A percentile compares a stretch with the other conserved stretches of the same genome.
These are phyloP conservation scores for Alisma plantagoaquatica DNA, from an alignment of 106 monocot species.

Conservation along the genomic window DNA sequence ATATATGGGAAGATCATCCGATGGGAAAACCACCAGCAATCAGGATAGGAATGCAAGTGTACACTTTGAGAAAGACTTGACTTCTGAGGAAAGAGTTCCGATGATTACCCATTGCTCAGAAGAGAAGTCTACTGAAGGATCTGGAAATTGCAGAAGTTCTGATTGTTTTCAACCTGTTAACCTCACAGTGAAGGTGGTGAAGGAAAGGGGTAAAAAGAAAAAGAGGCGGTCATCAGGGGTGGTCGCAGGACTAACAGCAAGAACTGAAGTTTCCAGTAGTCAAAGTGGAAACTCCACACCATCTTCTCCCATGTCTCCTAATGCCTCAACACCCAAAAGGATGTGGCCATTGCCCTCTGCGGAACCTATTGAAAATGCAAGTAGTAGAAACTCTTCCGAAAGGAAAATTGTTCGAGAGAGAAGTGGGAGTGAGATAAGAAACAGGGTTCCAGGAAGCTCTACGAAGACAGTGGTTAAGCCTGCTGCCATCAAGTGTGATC, in stretches of 20 bases:
- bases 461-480: neutral
- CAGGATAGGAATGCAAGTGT: conserved; percentile 14
- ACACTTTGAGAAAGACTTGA: conserved; percentile 6
- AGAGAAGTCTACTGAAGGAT: conserved; percentile 6
- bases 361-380: conserved; percentile 8
- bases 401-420: conserved; percentile 3
- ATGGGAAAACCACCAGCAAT: conserved; percentile 4
- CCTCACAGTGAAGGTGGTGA: conserved; percentile 43
- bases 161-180: conserved; percentile 28
- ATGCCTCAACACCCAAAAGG: conserved; percentile 32
- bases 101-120: conserved; percentile 8
- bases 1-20: conserved; percentile 8
- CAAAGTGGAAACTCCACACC: conserved; percentile 98
- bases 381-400: conserved; percentile 1
- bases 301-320: conserved; percentile 68
- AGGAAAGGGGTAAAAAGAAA: conserved; percentile 49
- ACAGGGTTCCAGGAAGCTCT: conserved; percentile 8
- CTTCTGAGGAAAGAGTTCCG: conserved; percentile 22
- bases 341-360: conserved; percentile 16
- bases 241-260: conserved; percentile 25
- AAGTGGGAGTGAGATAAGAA: conserved; percentile 6
- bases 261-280: conserved; percentile 68
- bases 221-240: conserved; percentile 33
- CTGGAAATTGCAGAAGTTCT: neutral
- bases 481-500: neutral